Evolutionary conservation across 2,329 filamentous ascomycete genomes (phyloP).

Genomic region (Colletotrichum eremochloae): DNA sequence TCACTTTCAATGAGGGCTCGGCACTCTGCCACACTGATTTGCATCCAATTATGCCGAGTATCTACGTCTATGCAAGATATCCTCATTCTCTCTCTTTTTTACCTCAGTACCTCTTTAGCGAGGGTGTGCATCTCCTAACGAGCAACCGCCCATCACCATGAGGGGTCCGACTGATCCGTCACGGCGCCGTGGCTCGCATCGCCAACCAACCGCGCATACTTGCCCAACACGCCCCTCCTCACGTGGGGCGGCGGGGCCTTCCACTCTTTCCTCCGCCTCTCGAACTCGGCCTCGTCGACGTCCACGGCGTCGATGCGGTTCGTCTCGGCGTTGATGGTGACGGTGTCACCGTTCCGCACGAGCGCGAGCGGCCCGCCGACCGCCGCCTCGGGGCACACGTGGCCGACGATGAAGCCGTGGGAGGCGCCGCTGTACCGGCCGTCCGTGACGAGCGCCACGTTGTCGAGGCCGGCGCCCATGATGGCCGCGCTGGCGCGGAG

Average conservation of each 20-base stretch:
- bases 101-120: neutral
- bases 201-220: constrained; percentile 89
- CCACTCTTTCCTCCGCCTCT: constrained; percentile 74
- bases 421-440: constrained; percentile 89
- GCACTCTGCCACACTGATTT: neutral
- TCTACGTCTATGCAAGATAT: neutral
- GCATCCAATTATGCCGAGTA: neutral
- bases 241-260: constrained; percentile 78
- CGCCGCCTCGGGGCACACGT: constrained; percentile 91
- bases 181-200: constrained; percentile 94
- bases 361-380: constrained; percentile 90
- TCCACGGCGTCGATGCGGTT: constrained; percentile 78
- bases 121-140: neutral
- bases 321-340: constrained; percentile 87
- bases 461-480: constrained; percentile 90
- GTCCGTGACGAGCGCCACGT: constrained; percentile 92
- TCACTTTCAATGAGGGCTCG: neutral
- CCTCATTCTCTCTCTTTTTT: neutral
- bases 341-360: constrained; percentile 82
- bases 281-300: constrained; percentile 78
- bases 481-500: constrained; percentile 89
- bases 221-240: constrained; percentile 86
- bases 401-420: constrained; percentile 94
- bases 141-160: constrained; percentile 39
- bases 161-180: constrained; percentile 71